Evolutionary conservation across 1,139 yeast genomes (phyloP).

Genomic region (Lodderomyces pseudojiufengensis): DNA sequence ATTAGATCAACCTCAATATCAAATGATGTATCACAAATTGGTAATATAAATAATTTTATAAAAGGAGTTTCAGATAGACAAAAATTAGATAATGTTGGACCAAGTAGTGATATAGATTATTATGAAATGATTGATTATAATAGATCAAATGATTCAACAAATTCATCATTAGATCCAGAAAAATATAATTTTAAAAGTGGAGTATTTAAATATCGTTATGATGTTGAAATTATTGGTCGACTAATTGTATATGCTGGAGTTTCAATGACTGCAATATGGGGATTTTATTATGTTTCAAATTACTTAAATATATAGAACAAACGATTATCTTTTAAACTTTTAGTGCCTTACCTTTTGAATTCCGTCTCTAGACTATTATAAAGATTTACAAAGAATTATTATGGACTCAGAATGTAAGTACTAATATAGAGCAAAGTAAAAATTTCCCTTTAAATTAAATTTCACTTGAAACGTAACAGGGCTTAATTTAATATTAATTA

Average conservation of each 20-base stretch:
- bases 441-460: no score
- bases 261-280: constrained; percentile 46
- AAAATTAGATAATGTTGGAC: constrained; percentile 32
- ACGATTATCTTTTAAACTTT: neutral
- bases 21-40: constrained; percentile 32
- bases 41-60: constrained; percentile 34
- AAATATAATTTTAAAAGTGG: constrained; percentile 23
- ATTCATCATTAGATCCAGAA: constrained; percentile 1
- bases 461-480: no score
- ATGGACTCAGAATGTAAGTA: no score
- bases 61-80: constrained; percentile 26
- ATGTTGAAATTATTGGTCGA: constrained; percentile 71
- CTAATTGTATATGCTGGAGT: constrained; percentile 74
- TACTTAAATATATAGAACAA: constrained; percentile 13
- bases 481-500: no score
- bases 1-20: constrained; percentile 41
- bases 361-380: no score
- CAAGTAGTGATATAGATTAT: constrained; percentile 40
- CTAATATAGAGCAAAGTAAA: no score
- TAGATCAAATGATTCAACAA: constrained; percentile 8
- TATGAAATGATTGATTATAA: constrained; percentile 41
- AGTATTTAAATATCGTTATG: constrained; percentile 56
- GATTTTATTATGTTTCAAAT: constrained; percentile 29
- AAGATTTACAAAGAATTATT: no score
- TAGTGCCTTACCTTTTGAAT: no score